Base-by-base conservation (phyloP, 2,329 filamentous ascomycete genomes). In the Hymenoscyphus fraxineus region DNA sequence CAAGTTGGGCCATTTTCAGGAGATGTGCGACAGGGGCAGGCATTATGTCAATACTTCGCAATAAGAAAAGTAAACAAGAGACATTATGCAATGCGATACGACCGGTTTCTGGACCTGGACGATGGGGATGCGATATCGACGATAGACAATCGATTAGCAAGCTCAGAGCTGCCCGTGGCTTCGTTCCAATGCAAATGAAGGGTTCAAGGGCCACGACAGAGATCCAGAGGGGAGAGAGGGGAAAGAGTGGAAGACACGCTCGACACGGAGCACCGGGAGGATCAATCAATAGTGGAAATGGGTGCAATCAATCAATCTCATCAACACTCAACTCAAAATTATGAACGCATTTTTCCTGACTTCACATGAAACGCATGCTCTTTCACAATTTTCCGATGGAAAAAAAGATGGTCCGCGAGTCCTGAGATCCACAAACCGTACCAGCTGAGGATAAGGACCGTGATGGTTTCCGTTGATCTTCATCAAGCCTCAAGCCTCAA, bases 231-330 rank as follows among this genome's bases (percentile, higher is more conserved):
- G 35, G 35, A 10, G 35, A 44, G 41, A 19, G 44, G 47, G 13
- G 19, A 13, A 22, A n/a, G 44, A 27, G 44, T 13, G 41, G 15
- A 44, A 27, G 6, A 9, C 47, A 22, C 27, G 27, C 27, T 27
- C 27, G 9, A 35, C 35, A 54, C 47, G 47, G 47, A 54, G 47
- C 19, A 54, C 47, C 47, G 47, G 47, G 47, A 54, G 19, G 47
- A 54, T 54, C 47, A 54, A 54, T 54, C 47, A 54, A 54, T 54
- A 54, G 19, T 54, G 47, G 47, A 54, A 51, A 27, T 54, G 47
- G 47, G 13, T 13, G 35, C 35, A 35, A 35, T 35, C 35, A 54
- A 54, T 27, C 7, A 22, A 54, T 54, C 22, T 19, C 12, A 54
- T 54, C 22, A 35, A 7, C 35, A 3, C 35, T 51, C 13, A 27